phyloP scores from a whole-genome alignment of 768 basidiomycete genomes.

The Leccinellum rugosiceps region DNA sequence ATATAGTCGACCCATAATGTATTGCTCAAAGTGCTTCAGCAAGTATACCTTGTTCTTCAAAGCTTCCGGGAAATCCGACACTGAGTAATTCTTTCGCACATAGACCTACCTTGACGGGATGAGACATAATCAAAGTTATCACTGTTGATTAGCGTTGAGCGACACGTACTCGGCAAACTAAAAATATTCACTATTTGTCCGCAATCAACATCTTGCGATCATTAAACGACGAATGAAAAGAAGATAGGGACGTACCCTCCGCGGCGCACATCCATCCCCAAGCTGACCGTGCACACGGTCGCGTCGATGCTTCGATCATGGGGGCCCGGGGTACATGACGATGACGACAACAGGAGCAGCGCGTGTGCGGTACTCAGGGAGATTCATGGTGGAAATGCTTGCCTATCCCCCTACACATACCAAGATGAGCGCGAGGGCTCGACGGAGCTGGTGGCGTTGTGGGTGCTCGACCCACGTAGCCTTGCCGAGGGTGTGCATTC shows the following conservation, averaged over 20 bases:
- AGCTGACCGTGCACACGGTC: slow-evolving; percentile 74
- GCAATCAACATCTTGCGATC: too few relatives aligned
- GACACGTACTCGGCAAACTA: too few relatives aligned
- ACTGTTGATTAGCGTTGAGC: too few relatives aligned
- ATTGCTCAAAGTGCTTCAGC: too few relatives aligned
- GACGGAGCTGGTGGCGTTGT: slow-evolving; percentile 41
- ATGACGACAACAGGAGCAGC: slow-evolving; percentile 78
- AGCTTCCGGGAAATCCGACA: too few relatives aligned
- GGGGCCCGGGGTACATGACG: too few relatives aligned
- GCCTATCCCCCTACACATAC: not conserved
- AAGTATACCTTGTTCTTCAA: too few relatives aligned
- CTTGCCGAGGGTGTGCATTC: slow-evolving; percentile 19
- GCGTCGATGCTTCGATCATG: slow-evolving; percentile 68
- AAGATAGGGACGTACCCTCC: slow-evolving; percentile 44
- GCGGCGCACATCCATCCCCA: slow-evolving; percentile 53
- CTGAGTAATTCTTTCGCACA: too few relatives aligned
- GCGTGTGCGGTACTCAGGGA: slow-evolving; percentile 70
- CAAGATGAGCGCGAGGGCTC: not conserved
- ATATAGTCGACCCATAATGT: too few relatives aligned
- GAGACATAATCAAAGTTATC: too few relatives aligned
- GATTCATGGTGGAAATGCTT: slow-evolving; percentile 37
- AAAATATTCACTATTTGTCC: too few relatives aligned
- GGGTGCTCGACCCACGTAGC: slow-evolving; percentile 80
- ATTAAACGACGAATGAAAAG: not conserved
- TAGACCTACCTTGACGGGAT: too few relatives aligned